These are phyloP conservation scores for Candida nitratophila DNA, from an alignment of 805 yeast genomes.

Conservation along the genomic window DNA sequence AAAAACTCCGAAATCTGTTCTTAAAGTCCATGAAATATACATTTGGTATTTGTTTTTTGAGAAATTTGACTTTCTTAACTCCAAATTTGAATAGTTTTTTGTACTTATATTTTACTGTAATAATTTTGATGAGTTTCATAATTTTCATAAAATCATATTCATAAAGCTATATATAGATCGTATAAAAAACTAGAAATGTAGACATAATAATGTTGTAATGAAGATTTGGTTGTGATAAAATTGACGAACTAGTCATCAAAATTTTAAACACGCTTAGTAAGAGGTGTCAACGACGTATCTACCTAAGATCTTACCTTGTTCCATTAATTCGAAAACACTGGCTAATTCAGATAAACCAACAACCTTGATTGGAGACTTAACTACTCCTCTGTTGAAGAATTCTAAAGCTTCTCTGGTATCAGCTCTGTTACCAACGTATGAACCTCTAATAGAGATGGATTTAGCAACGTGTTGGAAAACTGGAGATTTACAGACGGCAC, in stretches of 20 bases:
- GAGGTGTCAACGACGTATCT: conserved; percentile 49
- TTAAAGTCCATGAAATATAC: no score
- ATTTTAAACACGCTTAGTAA: neutral
- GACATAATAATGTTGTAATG: neutral
- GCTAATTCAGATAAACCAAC: conserved; percentile 48
- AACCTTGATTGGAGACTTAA: conserved; percentile 47
- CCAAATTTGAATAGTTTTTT: no score
- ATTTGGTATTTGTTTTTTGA: no score
- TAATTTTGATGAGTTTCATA: no score
- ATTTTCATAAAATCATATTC: neutral
- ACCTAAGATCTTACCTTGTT: conserved; percentile 55
- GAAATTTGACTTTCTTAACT: no score
- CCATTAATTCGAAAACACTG: conserved; percentile 45
- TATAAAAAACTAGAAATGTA: no score
- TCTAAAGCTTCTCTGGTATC: conserved; percentile 54
- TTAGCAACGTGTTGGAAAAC: conserved; percentile 51
- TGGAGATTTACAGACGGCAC: conserved; percentile 43
- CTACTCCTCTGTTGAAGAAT: conserved; percentile 44
- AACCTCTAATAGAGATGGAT: conserved; percentile 47
- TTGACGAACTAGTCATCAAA: neutral
- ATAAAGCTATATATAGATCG: neutral
- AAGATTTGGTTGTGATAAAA: neutral
- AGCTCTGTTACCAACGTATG: conserved; percentile 56
- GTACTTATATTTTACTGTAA: no score
- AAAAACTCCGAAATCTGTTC: no score